These are phyloP conservation scores for Pseudogymnoascus sp. DNA, from an alignment of 2,329 filamentous ascomycete genomes.

Conservation along the genomic window DNA sequence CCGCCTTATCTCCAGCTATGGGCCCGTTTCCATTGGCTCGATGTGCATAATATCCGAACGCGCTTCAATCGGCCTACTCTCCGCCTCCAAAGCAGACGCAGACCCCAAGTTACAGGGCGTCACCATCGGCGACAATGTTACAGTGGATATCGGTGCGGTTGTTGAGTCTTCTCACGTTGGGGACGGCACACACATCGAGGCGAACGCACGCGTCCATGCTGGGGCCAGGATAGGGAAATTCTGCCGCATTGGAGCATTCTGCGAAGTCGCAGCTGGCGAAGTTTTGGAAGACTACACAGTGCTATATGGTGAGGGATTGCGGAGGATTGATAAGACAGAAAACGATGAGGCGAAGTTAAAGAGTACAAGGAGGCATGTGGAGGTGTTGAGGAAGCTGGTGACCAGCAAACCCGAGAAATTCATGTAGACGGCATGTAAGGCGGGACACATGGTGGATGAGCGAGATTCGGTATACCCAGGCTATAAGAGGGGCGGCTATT, in stretches of 20 bases:
- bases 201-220: constrained; percentile 50
- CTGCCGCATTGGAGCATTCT: constrained; percentile 61
- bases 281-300: constrained; percentile 59
- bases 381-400: constrained; percentile 58
- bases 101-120: constrained; percentile 30
- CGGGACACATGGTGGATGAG: neutral
- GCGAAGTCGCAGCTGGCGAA: constrained; percentile 47
- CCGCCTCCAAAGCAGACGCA: constrained; percentile 15
- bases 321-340: constrained; percentile 50
- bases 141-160: constrained; percentile 49
- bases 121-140: constrained; percentile 50
- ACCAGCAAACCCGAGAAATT: constrained; percentile 51
- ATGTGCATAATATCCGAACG: constrained; percentile 75
- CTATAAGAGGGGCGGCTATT: neutral
- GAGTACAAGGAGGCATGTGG: constrained; percentile 58
- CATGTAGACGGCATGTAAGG: constrained; percentile 20
- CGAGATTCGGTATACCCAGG: neutral
- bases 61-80: constrained; percentile 43
- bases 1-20: constrained; percentile 67
- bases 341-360: constrained; percentile 55
- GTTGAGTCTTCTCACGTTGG: constrained; percentile 44
- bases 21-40: constrained; percentile 71
- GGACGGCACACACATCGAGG: constrained; percentile 52
- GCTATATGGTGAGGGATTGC: constrained; percentile 55
- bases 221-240: constrained; percentile 57